These are phyloP conservation scores for Mortierella sp. DNA, from an alignment of 371 early-diverging fungal genomes.

Conservation along the genomic window DNA sequence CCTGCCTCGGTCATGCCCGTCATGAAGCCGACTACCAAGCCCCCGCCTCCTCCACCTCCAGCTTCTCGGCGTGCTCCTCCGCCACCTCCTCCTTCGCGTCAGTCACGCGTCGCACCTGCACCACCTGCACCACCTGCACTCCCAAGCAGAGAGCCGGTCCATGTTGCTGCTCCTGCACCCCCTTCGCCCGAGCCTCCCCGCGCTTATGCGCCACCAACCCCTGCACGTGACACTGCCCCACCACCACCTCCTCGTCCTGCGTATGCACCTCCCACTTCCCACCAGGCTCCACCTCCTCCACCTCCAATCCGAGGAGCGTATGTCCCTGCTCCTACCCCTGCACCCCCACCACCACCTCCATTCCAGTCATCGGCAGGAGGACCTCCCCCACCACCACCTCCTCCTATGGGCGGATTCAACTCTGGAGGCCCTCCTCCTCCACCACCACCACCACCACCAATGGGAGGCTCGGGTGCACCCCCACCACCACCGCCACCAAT, in stretches of 20 bases:
- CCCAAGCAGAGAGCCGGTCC: slow-evolving; percentile 40
- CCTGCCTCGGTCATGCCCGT: slow-evolving; percentile 44
- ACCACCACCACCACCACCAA: slow-evolving; percentile 39
- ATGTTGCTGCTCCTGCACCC: slow-evolving; percentile 14
- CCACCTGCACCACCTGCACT: slow-evolving; percentile 52
- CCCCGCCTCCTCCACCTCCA: slow-evolving; percentile 59
- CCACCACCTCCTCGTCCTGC: slow-evolving; percentile 55
- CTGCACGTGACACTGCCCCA: slow-evolving; percentile 39
- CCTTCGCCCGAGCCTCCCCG: slow-evolving; percentile 44
- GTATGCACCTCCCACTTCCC: slow-evolving; percentile 33
- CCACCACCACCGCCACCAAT: slow-evolving; percentile 64
- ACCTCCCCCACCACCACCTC: slow-evolving; percentile 55
- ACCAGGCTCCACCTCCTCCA: slow-evolving; percentile 44
- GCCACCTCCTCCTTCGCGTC: slow-evolving; percentile 56
- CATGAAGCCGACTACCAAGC: slow-evolving; percentile 42
- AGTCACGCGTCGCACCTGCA: slow-evolving; percentile 35
- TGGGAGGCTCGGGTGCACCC: slow-evolving; percentile 33
- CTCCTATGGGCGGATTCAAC: slow-evolving; percentile 37
- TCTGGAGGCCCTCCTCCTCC: slow-evolving; percentile 39
- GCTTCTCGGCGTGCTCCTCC: slow-evolving; percentile 52
- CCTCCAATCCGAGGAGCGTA: slow-evolving; percentile 40
- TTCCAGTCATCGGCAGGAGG: slow-evolving; percentile 24
- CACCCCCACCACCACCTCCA: slow-evolving; percentile 54
- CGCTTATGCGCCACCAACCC: slow-evolving; percentile 46
- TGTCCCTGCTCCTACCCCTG: slow-evolving; percentile 28